phyloP scores from a whole-genome alignment of 805 yeast species.

The Kluyveromyces aestuarii region DNA sequence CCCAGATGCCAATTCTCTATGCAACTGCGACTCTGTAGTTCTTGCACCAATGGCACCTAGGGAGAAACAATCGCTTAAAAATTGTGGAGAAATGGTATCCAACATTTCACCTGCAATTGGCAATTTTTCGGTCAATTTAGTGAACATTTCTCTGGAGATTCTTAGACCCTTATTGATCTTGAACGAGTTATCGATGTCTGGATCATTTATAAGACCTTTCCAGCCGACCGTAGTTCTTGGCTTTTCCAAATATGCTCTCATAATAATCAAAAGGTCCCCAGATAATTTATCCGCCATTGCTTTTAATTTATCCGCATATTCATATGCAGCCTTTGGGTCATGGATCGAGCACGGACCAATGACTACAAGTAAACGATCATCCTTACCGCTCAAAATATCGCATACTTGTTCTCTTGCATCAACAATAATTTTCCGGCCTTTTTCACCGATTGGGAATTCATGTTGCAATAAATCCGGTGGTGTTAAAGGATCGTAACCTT shows the following conservation, averaged over 20 bases:
- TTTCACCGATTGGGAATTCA: constrained; percentile 61
- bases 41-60: constrained; percentile 99
- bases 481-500: constrained; percentile 91
- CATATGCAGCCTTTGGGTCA: constrained; percentile 87
- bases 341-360: constrained; percentile 98
- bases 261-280: constrained; percentile 73
- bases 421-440: constrained; percentile 53
- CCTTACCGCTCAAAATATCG: constrained; percentile 66
- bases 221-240: constrained; percentile 99
- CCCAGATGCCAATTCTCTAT: constrained; percentile 95
- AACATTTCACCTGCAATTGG: constrained; percentile 98
- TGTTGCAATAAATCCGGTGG: constrained; percentile 90
- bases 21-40: constrained; percentile 96
- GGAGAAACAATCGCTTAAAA: constrained; percentile 83
- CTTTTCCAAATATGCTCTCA: constrained; percentile 97
- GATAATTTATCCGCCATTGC: constrained; percentile 51
- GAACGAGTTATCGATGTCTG: constrained; percentile 88
- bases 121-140: constrained; percentile 67
- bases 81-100: constrained; percentile 96
- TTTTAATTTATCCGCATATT: constrained; percentile 64
- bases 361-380: constrained; percentile 80
- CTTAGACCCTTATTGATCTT: constrained; percentile 91
- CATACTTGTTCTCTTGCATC: constrained; percentile 70
- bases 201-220: constrained; percentile 97
- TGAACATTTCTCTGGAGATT: constrained; percentile 79